These are phyloP conservation scores for Trichoderma koningiopsis DNA, from an alignment of 2,329 filamentous ascomycete genomes.

Conservation along the genomic window DNA sequence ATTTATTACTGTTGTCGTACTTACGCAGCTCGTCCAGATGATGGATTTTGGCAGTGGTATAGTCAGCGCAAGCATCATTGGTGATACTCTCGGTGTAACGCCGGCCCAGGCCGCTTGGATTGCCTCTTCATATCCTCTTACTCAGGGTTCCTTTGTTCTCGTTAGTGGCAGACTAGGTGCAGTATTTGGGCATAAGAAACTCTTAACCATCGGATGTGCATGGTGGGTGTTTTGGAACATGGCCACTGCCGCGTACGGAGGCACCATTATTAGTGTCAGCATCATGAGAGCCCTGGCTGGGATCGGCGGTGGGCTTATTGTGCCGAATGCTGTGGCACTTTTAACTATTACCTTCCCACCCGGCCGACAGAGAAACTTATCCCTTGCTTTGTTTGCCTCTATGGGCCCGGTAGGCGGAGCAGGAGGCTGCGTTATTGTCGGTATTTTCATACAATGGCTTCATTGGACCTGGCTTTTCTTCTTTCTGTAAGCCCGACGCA, in stretches of 20 bases:
- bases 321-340: slow-evolving; percentile 1
- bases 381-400: background rate
- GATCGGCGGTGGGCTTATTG: background rate
- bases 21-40: background rate
- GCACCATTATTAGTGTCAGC: background rate
- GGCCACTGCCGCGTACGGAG: background rate
- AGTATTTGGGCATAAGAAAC: slow-evolving; percentile 7
- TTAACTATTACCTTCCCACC: background rate
- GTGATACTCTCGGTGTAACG: background rate
- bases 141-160: background rate
- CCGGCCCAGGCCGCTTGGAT: background rate
- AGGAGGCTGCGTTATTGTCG: background rate
- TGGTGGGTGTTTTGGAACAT: background rate
- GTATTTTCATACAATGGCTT: background rate
- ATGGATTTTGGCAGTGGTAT: background rate
- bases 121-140: background rate
- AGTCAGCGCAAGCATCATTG: background rate
- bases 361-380: background rate
- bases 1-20: background rate
- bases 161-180: background rate
- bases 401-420: background rate
- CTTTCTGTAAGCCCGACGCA: background rate
- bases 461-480: background rate
- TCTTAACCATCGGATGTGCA: background rate
- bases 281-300: slow-evolving; percentile 8